Base-by-base conservation (phyloP, 1,284 basidiomycete genomes). In the Ceratobasidium sp. region DNA sequence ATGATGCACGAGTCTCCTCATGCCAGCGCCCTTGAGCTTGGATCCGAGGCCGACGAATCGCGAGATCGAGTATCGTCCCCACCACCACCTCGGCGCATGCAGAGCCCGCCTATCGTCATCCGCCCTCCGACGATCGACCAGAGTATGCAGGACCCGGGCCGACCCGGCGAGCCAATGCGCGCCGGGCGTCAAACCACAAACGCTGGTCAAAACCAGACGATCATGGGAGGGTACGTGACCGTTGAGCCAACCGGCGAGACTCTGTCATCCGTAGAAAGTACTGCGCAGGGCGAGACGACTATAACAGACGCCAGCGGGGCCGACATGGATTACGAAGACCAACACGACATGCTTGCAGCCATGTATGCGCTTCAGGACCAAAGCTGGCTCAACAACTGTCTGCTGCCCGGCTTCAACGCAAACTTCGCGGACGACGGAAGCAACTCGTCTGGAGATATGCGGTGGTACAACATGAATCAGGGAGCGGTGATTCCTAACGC, bases 341-440 rank as follows among this genome's bases (percentile, higher is more conserved):
- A 42, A 20, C 47, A 89, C 11, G 90, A 91, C 63, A 87, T 89
- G 82, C 85, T 92, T 75, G 92, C 91, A 2, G 88, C 91, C 33
- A 91, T 94, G 89, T 87, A 90, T 76, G 89, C 89, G 26, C 84
- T 94, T 75, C 90, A 91, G 79, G 92, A 90, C 75, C 90, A 90
- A 0, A 86, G 85, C 33, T 94, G 90, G 87, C 93, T 91, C 91
- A 84, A 88, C 47, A 91, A 88, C 71, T 90, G 92, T 89, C 90
- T 94, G 90, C 92, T 93, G 90, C 92, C 92, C 65, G 92, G 92
- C 90, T 93, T 77, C 58, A 71, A 35, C 47, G 69, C 69, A 10
- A 73, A 73, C 42, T 73, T 61, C 26, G 56, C 56, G 5, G 69
- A 73, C 45, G 69, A 73, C 31, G 69, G 56, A 33, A 73, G 69